Evolutionary conservation across 345 rosid genomes (phyloP).

Genomic region (Pistacia atlantica): DNA sequence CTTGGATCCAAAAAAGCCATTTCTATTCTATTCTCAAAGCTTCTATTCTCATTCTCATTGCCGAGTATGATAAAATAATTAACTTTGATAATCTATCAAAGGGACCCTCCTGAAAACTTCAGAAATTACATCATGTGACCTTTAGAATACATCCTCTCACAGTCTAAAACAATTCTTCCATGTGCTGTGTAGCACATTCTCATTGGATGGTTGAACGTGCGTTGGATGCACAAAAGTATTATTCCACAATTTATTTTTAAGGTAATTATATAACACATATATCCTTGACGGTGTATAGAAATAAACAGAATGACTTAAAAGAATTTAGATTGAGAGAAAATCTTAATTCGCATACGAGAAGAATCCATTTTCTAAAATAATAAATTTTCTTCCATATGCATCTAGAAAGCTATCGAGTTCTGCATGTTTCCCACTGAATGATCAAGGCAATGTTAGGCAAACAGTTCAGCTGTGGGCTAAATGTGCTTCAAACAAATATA

Average conservation of each 20-base stretch:
- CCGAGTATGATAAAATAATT: constrained; percentile 6
- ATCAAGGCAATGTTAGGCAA: constrained; percentile 22
- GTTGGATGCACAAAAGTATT: too few relatives aligned
- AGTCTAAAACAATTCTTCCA: too few relatives aligned
- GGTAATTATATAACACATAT: too few relatives aligned
- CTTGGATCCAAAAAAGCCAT: constrained; percentile 29
- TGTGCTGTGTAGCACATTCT: too few relatives aligned
- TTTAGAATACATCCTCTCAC: neutral
- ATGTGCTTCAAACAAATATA: neutral
- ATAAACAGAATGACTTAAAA: too few relatives aligned
- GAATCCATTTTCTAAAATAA: neutral
- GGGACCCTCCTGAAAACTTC: constrained; percentile 1
- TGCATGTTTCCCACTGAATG: neutral
- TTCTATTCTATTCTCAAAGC: constrained; percentile 34
- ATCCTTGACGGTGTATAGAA: too few relatives aligned
- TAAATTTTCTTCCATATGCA: neutral
- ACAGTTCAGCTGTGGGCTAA: constrained; percentile 18
- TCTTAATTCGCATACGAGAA: neutral
- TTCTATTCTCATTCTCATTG: constrained; percentile 31
- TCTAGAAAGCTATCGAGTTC: constrained; percentile 7
- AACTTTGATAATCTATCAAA: neutral
- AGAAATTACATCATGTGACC: constrained; percentile 5
- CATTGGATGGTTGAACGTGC: too few relatives aligned
- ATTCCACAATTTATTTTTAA: too few relatives aligned
- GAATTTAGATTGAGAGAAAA: too few relatives aligned